Evolutionary conservation across 1,284 basidiomycete species (phyloP).

Genomic region (Ceratobasidium sp.): DNA sequence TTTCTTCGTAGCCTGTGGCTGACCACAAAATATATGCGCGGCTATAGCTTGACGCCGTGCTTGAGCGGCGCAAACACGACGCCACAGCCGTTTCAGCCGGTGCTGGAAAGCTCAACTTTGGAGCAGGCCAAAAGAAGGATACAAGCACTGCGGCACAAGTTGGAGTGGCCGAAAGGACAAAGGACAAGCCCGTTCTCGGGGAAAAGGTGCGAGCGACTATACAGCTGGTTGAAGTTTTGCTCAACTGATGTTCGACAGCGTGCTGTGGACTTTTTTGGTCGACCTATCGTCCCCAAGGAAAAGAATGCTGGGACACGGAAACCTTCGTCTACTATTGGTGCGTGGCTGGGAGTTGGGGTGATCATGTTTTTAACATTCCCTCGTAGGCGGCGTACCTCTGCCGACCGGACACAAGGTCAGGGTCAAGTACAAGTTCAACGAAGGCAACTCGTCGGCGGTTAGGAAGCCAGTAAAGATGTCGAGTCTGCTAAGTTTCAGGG

Average conservation of each 20-base stretch:
- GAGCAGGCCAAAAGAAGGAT: slow-evolving; percentile 30
- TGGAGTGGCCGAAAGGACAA: background rate
- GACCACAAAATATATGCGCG: slow-evolving; percentile 34
- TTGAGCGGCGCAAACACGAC: slow-evolving; percentile 65
- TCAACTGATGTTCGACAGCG: slow-evolving; percentile 56
- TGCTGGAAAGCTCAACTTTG: slow-evolving; percentile 13
- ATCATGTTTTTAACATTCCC: background rate
- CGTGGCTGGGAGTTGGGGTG: background rate
- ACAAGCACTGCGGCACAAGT: slow-evolving; percentile 34
- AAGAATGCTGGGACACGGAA: slow-evolving; percentile 33
- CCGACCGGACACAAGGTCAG: slow-evolving; percentile 61
- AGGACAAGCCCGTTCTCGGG: slow-evolving; percentile 49
- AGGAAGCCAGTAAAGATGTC: slow-evolving; percentile 74
- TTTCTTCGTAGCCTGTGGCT: background rate
- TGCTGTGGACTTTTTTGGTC: slow-evolving; percentile 94
- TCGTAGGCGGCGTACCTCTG: slow-evolving; percentile 32
- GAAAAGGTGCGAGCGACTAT: slow-evolving; percentile 68
- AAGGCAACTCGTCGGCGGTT: slow-evolving; percentile 95
- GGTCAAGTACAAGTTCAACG: slow-evolving; percentile 81
- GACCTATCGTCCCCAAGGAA: slow-evolving; percentile 62
- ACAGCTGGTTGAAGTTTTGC: slow-evolving; percentile 4
- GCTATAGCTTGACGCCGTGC: slow-evolving; percentile 71
- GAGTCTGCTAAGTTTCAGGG: no score
- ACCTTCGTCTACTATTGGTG: slow-evolving; percentile 40
- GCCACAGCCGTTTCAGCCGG: slow-evolving; percentile 33